phyloP scores from a whole-genome alignment of 257 asterid species.

The Fraxinus excelsior region DNA sequence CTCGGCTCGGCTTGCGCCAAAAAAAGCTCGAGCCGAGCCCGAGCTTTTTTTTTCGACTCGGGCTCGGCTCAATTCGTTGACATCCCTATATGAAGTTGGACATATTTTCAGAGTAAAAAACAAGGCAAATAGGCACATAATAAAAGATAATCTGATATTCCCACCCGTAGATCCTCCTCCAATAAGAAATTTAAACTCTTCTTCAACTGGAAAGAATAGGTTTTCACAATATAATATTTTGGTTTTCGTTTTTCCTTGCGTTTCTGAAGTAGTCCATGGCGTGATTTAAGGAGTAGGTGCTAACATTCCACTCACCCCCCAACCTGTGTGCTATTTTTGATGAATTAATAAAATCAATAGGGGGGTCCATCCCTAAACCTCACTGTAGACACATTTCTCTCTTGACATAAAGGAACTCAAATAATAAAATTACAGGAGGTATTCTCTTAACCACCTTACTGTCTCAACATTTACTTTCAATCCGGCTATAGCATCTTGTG shows the following conservation, averaged over 20 bases:
- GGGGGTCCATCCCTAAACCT: neutral
- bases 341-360: neutral
- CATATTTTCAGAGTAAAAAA: neutral
- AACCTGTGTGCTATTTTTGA: neutral
- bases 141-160: neutral
- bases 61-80: too few species aligned
- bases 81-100: neutral
- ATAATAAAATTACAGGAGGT: constrained; percentile 34
- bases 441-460: constrained; percentile 76
- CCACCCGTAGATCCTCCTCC: neutral
- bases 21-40: too few species aligned
- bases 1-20: too few species aligned
- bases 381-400: neutral
- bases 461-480: constrained; percentile 77
- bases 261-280: neutral
- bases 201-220: neutral
- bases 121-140: neutral
- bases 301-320: neutral
- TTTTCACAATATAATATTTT: neutral
- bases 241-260: neutral
- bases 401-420: neutral
- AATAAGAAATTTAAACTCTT: neutral
- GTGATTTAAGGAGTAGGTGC: neutral
- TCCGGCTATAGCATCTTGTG: constrained; percentile 91
- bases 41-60: too few species aligned